Conservation (phyloP, 495 filamentous ascomycete species). For the Annulohypoxylon maeteangense region DNA sequence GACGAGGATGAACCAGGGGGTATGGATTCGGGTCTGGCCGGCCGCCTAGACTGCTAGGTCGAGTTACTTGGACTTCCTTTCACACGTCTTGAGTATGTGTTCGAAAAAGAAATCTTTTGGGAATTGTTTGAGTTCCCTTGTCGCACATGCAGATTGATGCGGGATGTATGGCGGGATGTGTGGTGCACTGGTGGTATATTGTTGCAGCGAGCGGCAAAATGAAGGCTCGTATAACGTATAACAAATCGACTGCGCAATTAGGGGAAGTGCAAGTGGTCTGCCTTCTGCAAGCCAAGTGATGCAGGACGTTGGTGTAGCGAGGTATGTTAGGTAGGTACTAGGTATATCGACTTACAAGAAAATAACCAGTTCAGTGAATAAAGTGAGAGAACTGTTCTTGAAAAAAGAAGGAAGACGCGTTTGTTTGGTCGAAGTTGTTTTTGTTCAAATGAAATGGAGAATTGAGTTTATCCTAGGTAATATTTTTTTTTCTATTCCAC, state of each 20-base stretch:
- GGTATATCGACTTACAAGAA: background rate
- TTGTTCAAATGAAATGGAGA: conserved; percentile 21
- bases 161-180: background rate
- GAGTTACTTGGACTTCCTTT: conserved; percentile 24
- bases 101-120: conserved; percentile 16
- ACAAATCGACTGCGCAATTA: conserved; percentile 9
- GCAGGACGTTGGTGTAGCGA: background rate
- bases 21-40: conserved; percentile 34
- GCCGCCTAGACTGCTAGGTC: conserved; percentile 19
- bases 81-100: conserved; percentile 13
- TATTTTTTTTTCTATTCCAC: conserved; percentile 1
- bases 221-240: conserved; percentile 28
- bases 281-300: conserved; percentile 18
- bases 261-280: conserved; percentile 12
- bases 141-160: conserved; percentile 19
- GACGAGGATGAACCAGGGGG: conserved; percentile 43
- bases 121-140: conserved; percentile 16
- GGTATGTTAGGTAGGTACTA: no score
- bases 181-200: background rate
- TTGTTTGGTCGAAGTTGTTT: conserved; percentile 11
- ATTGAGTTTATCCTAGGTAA: conserved; percentile 24
- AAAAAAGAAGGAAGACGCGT: background rate
- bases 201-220: conserved; percentile 25
- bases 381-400: conserved; percentile 1
- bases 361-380: background rate